Conservation (phyloP, 345 rosid species). For the Gynandropsis gynandra region DNA sequence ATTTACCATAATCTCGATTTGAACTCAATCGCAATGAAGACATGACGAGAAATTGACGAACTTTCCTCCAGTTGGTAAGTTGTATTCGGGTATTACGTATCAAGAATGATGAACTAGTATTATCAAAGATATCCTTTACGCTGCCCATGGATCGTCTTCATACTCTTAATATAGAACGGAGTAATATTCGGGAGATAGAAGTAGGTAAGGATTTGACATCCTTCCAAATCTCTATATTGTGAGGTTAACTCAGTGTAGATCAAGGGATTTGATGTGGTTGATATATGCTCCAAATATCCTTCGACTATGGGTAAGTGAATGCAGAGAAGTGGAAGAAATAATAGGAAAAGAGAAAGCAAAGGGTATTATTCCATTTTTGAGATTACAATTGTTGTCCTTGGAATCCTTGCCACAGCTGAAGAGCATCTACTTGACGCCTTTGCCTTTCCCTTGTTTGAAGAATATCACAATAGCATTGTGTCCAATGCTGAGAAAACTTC, state of each 20-base stretch:
- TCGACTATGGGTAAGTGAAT: not conserved
- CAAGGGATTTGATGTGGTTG: constrained; percentile 15
- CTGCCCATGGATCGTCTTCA: not conserved
- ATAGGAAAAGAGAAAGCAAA: constrained; percentile 3
- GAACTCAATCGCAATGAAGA: not conserved
- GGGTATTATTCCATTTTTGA: not conserved
- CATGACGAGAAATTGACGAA: too few relatives aligned
- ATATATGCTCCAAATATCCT: not conserved
- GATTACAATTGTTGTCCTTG: not conserved
- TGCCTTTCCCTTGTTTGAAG: not conserved
- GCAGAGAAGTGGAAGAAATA: not conserved
- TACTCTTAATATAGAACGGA: not conserved
- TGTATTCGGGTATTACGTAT: constrained; percentile 8
- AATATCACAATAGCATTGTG: not conserved
- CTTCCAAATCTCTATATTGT: not conserved
- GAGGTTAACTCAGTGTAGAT: not conserved
- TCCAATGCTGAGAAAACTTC: constrained; percentile 12
- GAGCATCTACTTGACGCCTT: constrained; percentile 1
- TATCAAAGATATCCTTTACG: too few relatives aligned
- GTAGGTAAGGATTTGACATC: not conserved
- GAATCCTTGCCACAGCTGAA: not conserved
- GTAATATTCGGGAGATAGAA: constrained; percentile 10
- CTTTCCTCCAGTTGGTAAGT: constrained; percentile 2
- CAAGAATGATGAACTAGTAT: too few relatives aligned
- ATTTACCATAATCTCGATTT: too few relatives aligned